Base-by-base conservation (phyloP, 441 rosid genomes). In the Populus tomentosa region DNA sequence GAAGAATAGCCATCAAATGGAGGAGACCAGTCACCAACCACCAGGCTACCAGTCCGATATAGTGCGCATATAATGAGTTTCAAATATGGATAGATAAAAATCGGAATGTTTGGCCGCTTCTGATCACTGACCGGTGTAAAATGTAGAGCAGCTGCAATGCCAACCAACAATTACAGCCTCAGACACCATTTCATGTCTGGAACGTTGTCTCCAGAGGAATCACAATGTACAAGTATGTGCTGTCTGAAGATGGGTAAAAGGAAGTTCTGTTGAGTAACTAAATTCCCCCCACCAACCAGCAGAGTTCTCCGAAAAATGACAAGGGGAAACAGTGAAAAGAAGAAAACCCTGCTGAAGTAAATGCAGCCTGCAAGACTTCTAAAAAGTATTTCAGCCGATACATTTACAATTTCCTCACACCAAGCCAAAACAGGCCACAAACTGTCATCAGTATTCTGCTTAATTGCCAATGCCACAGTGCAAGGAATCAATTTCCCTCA, bases 341-440 rank as follows among this genome's bases (percentile, higher is more conserved):
- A 62, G 69, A 33, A 56, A 77, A 69, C 59, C 46, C 68, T 2
- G 70, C 77, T 26, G 61, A 66, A 80, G 81, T 28, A 72, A 76
- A 78, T 75, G 80, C 66, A 66, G 73, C 85, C 84, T 72, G 84
- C 85, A 38, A 35, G 69, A 56, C 76, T 77, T 79, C 80, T 71
- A 46, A 33, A 9, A 61, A 38, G 73, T 69, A 46, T 75, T 40
- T 75, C 72, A 13, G 85, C 89, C 80, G 80, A 68, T 72, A 72
- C 78, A 84, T 70, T 84, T 84, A 84, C 83, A 82, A 83, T 67
- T 72, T 80, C 79, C 87, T 83, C 85, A 33, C 72, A 74, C 72
- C 30, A 73, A 75, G 42, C 66, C 33, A 70, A 62, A 73, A 76
- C 80, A 75, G 28, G 80, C 83, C 75, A 74, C 68, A 72, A 72